Base-by-base conservation (phyloP, 2,329 filamentous ascomycete species). In the Neocucurbitaria cava region DNA sequence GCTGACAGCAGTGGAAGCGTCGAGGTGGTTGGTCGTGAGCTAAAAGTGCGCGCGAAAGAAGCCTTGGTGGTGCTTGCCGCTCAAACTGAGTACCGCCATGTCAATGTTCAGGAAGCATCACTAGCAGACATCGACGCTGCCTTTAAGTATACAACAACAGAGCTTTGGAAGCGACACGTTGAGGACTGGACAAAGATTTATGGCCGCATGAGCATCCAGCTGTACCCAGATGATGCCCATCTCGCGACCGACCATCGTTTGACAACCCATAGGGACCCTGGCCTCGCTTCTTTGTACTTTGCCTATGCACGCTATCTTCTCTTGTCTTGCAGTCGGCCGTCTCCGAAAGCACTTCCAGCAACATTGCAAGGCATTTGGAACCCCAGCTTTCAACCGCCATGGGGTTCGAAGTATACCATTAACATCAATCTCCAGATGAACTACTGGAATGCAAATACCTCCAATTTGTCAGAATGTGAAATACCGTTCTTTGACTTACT, bases 391-490 rank as follows among this genome's bases (percentile, higher is more conserved):
- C 61, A 72, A 9, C 77, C 77, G 5, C 68, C 77, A 0, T 83
- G 81, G 81, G 79, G 79, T 3, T 76, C 73, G 21, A 82, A 80
- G 55, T 82, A 77, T 51, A 83, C 81, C 0, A 79, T 83, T 59
- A 82, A 83, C 56, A 81, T 83, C 64, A 84, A 83, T 38, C 68
- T 77, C 0, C 76, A 84, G 62, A 84, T 84, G 82, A 83, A 83
- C 57, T 84, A 83, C 60, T 83, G 81, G 81, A 74, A 56, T 3
- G 64, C 62, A 1, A 54, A 66, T 9, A 54, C 55, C 1, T 59
- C 61, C 2, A 64, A 68, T 39, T 55, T 72, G 0, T 52, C 70
- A 0, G 77, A 79, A 40, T 77, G 73, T 2, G 75, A 79, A 17
- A 48, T 70, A 1, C 78, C 81, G 0, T 50, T 83, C 0, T 78